Base-by-base conservation (phyloP, 2,329 filamentous ascomycete species). In the Ophiocordyceps unilateralis region DNA sequence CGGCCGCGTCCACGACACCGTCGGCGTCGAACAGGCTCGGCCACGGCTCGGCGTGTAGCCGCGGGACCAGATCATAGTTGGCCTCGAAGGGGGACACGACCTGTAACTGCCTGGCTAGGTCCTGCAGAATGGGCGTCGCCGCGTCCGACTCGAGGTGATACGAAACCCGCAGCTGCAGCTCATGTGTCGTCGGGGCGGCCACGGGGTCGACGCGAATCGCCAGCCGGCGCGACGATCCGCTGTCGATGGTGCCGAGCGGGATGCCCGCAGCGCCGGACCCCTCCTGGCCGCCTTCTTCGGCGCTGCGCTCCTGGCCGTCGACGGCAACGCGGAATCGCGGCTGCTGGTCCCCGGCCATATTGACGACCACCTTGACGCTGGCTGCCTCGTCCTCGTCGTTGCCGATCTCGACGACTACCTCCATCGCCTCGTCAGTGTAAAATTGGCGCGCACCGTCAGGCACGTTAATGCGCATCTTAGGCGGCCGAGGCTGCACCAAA, bases 31-130 rank as follows among this genome's bases (percentile, higher is more conserved):
- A 98, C 52, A 93, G 78, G 56, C 81, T 87, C 1, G 91, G 88
- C 89, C 91, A 98, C 2, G 76, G 69, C 41, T 82, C 79, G 0
- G 72, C 60, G 58, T 95, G 82, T 4, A 94, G 67, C 10, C 82
- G 74, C 11, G 91, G 87, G 12, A 80, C 70, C 47, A 96, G 76
- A 48, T 93, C 85, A 58, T 93, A 95, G 53, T 83, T 91, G 15
- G 87, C 84, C 61, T 94, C 87, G 52, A 98, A 96, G 0, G 89
- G 86, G 41, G 78, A 80, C 43, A 85, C 76, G 44, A 95, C 72
- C 32, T 77, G 73, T 5, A 96, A 59, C 43, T 81, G 78, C 34
- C 83, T 70, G 1, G 76, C 69, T 20, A 81, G 63, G 2, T 72
- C 75, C 58, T 93, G 89, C 32, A 79, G 76, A 34, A 96, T 81